phyloP scores from a whole-genome alignment of 108 stramenopile species.

The Poteriospumella lacustris region DNA sequence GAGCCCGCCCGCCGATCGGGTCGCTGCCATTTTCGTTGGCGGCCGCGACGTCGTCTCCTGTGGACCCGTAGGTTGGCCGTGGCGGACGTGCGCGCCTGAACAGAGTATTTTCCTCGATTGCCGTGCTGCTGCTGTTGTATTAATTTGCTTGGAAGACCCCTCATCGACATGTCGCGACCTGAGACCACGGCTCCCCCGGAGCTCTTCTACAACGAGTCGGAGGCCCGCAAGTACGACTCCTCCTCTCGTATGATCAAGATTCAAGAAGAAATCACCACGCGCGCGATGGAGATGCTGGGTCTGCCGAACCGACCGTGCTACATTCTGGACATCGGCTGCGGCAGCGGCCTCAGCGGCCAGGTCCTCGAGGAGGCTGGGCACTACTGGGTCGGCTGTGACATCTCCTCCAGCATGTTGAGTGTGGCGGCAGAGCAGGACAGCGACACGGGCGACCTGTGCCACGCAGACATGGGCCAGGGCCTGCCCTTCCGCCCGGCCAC shows the following conservation, averaged over 20 bases:
- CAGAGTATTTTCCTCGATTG: too few relatives aligned
- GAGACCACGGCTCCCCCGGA: constrained; percentile 79
- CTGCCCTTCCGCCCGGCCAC: constrained; percentile 93
- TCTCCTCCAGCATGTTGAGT: constrained; percentile 88
- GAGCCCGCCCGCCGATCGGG: too few relatives aligned
- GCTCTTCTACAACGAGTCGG: constrained; percentile 81
- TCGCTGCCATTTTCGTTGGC: too few relatives aligned
- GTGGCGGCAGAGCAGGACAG: constrained; percentile 78
- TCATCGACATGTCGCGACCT: constrained; percentile 89
- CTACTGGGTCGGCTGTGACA: constrained; percentile 91
- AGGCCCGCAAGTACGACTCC: constrained; percentile 89
- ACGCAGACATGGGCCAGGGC: constrained; percentile 92
- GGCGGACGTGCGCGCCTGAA: too few relatives aligned
- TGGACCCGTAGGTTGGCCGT: too few relatives aligned
- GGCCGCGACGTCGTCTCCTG: too few relatives aligned
- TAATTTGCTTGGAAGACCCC: too few relatives aligned
- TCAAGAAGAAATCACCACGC: constrained; percentile 87
- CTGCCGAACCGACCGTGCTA: constrained; percentile 60
- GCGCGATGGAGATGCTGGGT: constrained; percentile 89
- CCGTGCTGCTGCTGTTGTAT: too few relatives aligned
- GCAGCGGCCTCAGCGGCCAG: constrained; percentile 89
- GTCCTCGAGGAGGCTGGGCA: constrained; percentile 84
- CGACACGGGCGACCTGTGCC: constrained; percentile 40
- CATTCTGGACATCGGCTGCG: constrained; percentile 92
- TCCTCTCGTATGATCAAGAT: constrained; percentile 88